Percentiles rank a stretch among this genome's conserved stretches.
These are phyloP conservation scores for Cryptosporidium parvum DNA, from an alignment of 169 alveolate genomes.

Conservation along the genomic window DNA sequence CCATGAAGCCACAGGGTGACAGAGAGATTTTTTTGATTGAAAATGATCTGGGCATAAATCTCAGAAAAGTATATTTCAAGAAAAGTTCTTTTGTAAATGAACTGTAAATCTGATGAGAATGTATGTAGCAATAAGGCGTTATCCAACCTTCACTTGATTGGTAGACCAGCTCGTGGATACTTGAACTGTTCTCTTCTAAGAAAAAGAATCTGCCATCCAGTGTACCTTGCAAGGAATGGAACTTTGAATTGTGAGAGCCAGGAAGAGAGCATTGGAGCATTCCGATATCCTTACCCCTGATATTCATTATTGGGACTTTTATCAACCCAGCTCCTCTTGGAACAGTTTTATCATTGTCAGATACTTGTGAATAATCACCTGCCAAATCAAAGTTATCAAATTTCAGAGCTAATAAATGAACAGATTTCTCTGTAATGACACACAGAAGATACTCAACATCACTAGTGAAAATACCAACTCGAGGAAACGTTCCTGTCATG, in stretches of 20 bases:
- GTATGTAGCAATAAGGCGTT: conserved; percentile 67
- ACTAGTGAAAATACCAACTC: conserved; percentile 24
- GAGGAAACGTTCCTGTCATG: conserved; percentile 59
- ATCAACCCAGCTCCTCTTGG: conserved; percentile 51
- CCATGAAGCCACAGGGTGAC: conserved; percentile 70
- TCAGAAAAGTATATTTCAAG: conserved; percentile 45
- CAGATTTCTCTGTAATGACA: conserved; percentile 53
- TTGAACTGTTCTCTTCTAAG: conserved; percentile 28
- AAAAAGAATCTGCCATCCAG: conserved; percentile 69
- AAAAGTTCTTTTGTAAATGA: conserved; percentile 26
- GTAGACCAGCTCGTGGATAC: conserved; percentile 54
- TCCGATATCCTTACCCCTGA: conserved; percentile 13
- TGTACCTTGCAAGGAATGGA: conserved; percentile 60
- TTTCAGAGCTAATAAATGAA: conserved; percentile 34
- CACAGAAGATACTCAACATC: conserved; percentile 55
- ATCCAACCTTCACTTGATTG: conserved; percentile 75
- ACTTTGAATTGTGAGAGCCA: conserved; percentile 20
- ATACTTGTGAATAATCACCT: not conserved
- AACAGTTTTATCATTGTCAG: not conserved
- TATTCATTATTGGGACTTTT: conserved; percentile 27
- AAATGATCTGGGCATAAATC: conserved; percentile 39
- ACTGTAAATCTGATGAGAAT: conserved; percentile 39
- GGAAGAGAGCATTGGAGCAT: conserved; percentile 71
- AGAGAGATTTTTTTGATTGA: conserved; percentile 36
- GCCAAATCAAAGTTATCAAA: not conserved